Conservation (phyloP, 306 rosid genomes). For the Oemleria cerasiformis region DNA sequence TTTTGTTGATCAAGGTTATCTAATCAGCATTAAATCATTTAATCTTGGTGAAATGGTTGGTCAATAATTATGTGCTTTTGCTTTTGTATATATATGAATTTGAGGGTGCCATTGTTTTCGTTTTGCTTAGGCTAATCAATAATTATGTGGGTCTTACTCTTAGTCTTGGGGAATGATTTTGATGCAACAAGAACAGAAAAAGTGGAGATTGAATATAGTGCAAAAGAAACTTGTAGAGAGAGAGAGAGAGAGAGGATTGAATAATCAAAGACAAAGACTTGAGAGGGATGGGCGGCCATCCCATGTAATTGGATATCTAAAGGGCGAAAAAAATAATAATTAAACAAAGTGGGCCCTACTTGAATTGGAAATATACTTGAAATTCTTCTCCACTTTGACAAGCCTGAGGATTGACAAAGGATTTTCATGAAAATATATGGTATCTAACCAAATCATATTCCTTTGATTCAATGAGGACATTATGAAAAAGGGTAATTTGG, state of each 20-base stretch:
- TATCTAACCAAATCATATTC: constrained; percentile 36
- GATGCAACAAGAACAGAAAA: constrained; percentile 41
- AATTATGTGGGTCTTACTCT: constrained; percentile 12
- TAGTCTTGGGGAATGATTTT: constrained; percentile 64
- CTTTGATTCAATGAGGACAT: constrained; percentile 54
- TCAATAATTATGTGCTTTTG: constrained; percentile 37
- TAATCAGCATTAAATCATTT: constrained; percentile 36
- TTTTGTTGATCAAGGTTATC: constrained; percentile 38
- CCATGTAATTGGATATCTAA: constrained; percentile 46
- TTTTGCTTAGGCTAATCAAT: constrained; percentile 36
- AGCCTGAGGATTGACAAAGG: constrained; percentile 40
- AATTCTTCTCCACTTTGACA: constrained; percentile 34
- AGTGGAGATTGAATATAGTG: constrained; percentile 42
- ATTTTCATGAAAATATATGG: constrained; percentile 45
- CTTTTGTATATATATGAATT: constrained; percentile 45
- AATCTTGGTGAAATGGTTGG: constrained; percentile 26
- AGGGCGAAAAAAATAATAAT: constrained; percentile 18
- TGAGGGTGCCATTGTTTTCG: constrained; percentile 30
- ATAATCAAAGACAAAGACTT: constrained; percentile 29
- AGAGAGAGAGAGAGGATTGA: constrained; percentile 31
- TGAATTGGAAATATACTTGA: constrained; percentile 22
- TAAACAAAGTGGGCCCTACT: constrained; percentile 43
- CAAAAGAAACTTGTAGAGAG: constrained; percentile 39
- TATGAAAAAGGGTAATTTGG: constrained; percentile 38
- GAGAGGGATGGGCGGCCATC: constrained; percentile 44